Base-by-base conservation (phyloP, 2,329 filamentous ascomycete genomes). In the Phoma sp. region DNA sequence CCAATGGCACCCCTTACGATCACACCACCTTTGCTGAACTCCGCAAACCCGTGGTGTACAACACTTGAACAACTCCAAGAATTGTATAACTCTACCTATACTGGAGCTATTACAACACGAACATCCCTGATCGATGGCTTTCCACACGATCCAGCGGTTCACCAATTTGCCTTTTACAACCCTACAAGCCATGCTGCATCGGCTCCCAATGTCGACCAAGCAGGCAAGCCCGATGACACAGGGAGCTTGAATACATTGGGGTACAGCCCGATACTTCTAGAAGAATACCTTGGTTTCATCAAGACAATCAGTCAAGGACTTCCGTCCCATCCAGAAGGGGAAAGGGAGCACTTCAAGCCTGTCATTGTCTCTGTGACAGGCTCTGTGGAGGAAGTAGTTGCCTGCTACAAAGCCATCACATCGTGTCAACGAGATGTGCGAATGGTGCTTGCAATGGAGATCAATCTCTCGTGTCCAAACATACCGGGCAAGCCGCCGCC, bases 391-490 rank as follows among this genome's bases (percentile, higher is more conserved):
- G 85, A 90, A 10, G 80, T 91, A 0, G 75, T 76, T 0, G 61
- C 75, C 50, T 87, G 85, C 74, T 88, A 89, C 66, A 56, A 60
- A 0, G 73, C 76, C 12, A 81, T 89, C 54, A 71, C 67, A 69
- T 53, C 53, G 21, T 39, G 66, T 56, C 56, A 80, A 53, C 15
- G 36, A 2, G 49, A 46, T 2, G 78, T 68, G 3, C 40, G 21
- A 20, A 78, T 85, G 60, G 79, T 80, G 1, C 76, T 91, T 1
- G 86, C 86, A 15, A 84, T 92, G 78, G 90, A 93, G 73, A 79
- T 93, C 65, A 93, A 93, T 68, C 83, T 93, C 25, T 89, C 85
- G 26, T 93, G 90, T 62, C 90, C 90, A 0, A 93, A 93, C 65
- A 92, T 93, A 42, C 80, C 83, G 0, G 77, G 78, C 15, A 82